phyloP scores from a whole-genome alignment of 2,329 filamentous ascomycete genomes.

The Bimuria novae-zelandiae region DNA sequence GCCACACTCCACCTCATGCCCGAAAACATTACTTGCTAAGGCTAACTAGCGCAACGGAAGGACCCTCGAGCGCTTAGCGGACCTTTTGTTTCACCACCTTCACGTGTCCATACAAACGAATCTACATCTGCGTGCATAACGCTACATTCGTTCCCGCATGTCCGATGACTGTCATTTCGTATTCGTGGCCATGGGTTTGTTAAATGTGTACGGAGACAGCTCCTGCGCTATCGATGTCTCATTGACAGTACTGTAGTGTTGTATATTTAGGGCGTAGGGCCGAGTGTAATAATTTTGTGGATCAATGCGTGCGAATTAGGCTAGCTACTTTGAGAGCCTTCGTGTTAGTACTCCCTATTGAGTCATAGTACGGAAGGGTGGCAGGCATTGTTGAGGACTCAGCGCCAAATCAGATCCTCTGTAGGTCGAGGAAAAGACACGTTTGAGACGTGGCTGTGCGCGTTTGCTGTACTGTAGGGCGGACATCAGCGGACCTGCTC shows the following conservation, averaged over 20 bases:
- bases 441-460: background rate
- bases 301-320: background rate
- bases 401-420: background rate
- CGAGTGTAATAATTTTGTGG: no score
- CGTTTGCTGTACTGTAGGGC: background rate
- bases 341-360: no score
- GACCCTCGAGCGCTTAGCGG: background rate
- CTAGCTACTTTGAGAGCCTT: constrained; percentile 4
- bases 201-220: background rate
- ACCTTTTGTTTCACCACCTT: background rate
- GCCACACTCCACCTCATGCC: background rate
- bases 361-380: background rate
- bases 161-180: constrained; percentile 1
- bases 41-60: background rate
- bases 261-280: no score
- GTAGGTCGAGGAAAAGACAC: background rate
- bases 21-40: background rate
- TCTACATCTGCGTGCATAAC: constrained; percentile 4
- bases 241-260: no score
- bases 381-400: background rate
- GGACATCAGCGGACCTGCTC: constrained; percentile 2
- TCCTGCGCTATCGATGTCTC: constrained; percentile 1
- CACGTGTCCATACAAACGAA: constrained; percentile 2
- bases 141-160: constrained; percentile 1
- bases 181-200: background rate